A percentile compares a stretch with the other conserved stretches of the same genome.
Evolutionary conservation across 2,329 filamentous ascomycete genomes (phyloP).

Genomic region (Atkinsonella hypoxylon): DNA sequence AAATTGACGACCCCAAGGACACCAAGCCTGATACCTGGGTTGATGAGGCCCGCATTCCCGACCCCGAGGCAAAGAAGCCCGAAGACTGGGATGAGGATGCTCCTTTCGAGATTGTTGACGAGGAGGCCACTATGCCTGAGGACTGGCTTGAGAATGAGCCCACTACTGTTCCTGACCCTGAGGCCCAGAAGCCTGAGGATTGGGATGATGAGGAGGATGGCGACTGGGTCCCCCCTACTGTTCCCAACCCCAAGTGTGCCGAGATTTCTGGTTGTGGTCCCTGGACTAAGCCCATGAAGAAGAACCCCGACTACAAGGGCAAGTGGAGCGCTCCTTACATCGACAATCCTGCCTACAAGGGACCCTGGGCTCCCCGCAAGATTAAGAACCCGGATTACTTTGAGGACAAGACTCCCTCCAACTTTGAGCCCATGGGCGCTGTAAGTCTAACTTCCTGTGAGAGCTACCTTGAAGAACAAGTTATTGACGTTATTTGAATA

Average conservation of each 20-base stretch:
- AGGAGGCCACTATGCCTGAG: slow-evolving; percentile 79
- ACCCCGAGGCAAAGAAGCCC: slow-evolving; percentile 90
- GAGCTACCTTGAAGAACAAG: neutral
- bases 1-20: slow-evolving; percentile 93
- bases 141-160: slow-evolving; percentile 95
- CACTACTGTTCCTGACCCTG: slow-evolving; percentile 72
- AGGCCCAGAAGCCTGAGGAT: slow-evolving; percentile 94
- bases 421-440: slow-evolving; percentile 97
- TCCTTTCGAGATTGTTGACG: slow-evolving; percentile 89
- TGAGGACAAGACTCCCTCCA: slow-evolving; percentile 92
- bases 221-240: slow-evolving; percentile 83
- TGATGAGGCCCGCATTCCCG: slow-evolving; percentile 79
- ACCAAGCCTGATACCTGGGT: slow-evolving; percentile 94
- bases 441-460: slow-evolving; percentile 43
- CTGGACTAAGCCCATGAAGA: slow-evolving; percentile 84
- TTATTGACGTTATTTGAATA: slow-evolving; percentile 22
- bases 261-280: slow-evolving; percentile 88
- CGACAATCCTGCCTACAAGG: slow-evolving; percentile 98
- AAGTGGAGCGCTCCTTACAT: slow-evolving; percentile 90
- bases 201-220: slow-evolving; percentile 99
- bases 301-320: slow-evolving; percentile 97
- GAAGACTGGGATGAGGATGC: slow-evolving; percentile 99
- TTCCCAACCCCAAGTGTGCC: slow-evolving; percentile 92
- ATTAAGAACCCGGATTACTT: slow-evolving; percentile 94
- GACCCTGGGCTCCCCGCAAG: slow-evolving; percentile 85